Percentiles rank a stretch among this genome's conserved stretches.
Conservation (phyloP, 2,329 filamentous ascomycete species). For the Neurospora sp. region DNA sequence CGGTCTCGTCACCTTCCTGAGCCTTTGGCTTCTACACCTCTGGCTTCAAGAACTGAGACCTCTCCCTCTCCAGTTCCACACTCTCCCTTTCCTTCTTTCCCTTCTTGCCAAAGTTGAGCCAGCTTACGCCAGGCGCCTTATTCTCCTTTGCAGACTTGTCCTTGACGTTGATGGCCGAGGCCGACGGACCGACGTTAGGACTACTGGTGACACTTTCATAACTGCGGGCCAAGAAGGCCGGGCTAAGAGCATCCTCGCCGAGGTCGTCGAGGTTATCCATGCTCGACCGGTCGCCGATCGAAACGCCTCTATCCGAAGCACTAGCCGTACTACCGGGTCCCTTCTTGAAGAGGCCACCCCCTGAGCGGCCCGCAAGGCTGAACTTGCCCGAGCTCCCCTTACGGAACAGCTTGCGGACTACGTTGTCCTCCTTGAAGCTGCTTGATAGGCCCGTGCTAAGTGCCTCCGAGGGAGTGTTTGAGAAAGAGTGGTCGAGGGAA, state of each 20-base stretch:
- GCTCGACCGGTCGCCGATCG: constrained; percentile 42
- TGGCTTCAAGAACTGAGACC: constrained; percentile 18
- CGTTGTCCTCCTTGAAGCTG: constrained; percentile 38
- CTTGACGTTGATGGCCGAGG: constrained; percentile 25
- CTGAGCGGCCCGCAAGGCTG: constrained; percentile 45
- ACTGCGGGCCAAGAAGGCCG: constrained; percentile 39
- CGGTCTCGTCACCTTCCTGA: background rate
- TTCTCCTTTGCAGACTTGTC: constrained; percentile 32
- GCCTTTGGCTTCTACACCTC: constrained; percentile 3
- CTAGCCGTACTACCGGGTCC: constrained; percentile 37
- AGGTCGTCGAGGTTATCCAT: constrained; percentile 46
- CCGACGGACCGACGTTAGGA: constrained; percentile 41
- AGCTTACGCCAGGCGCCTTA: constrained; percentile 25
- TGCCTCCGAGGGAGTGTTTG: constrained; percentile 47
- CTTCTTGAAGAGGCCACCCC: constrained; percentile 47
- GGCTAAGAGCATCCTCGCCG: constrained; percentile 32
- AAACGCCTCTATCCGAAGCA: constrained; percentile 47
- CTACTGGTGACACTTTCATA: constrained; percentile 48
- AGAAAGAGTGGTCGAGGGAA: constrained; percentile 42
- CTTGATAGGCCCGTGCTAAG: constrained; percentile 31
- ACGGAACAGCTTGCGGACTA: constrained; percentile 50
- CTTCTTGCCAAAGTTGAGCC: constrained; percentile 47
- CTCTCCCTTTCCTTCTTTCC: constrained; percentile 49
- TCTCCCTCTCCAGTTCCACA: constrained; percentile 40
- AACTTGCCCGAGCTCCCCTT: constrained; percentile 59